Conservation (phyloP, 2,329 filamentous ascomycete species). For the Boeremia exigua region DNA sequence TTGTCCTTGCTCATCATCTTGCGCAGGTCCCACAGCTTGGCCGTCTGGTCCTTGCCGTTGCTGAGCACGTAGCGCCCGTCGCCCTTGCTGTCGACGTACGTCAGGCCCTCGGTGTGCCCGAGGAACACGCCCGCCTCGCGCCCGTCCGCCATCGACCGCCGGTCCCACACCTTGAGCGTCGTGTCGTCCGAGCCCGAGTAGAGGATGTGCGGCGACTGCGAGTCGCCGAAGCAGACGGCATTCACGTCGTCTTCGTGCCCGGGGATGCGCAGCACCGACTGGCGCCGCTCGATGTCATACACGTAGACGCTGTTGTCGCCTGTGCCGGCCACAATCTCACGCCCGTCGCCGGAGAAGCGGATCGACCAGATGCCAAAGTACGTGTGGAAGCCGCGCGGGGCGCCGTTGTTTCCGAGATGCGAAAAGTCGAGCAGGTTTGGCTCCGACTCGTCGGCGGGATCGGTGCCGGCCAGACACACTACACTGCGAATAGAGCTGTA, state of each 20-base stretch:
- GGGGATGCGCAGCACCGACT: slow-evolving; percentile 73
- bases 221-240: slow-evolving; percentile 93
- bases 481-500: slow-evolving; percentile 87
- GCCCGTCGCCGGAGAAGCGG: slow-evolving; percentile 88
- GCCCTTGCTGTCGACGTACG: slow-evolving; percentile 79
- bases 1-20: slow-evolving; percentile 80
- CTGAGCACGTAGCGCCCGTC: slow-evolving; percentile 88
- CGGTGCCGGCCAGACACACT: slow-evolving; percentile 86
- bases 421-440: slow-evolving; percentile 80
- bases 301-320: slow-evolving; percentile 80
- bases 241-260: slow-evolving; percentile 92
- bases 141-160: slow-evolving; percentile 70
- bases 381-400: slow-evolving; percentile 46
- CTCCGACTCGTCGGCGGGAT: slow-evolving; percentile 80
- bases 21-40: slow-evolving; percentile 95
- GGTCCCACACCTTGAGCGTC: slow-evolving; percentile 95
- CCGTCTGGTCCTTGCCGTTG: slow-evolving; percentile 95
- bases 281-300: slow-evolving; percentile 86
- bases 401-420: slow-evolving; percentile 49
- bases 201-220: slow-evolving; percentile 85
- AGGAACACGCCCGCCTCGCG: slow-evolving; percentile 69
- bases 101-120: slow-evolving; percentile 69
- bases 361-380: slow-evolving; percentile 77
- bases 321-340: slow-evolving; percentile 89
- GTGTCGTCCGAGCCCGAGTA: slow-evolving; percentile 96